Evolutionary conservation across 2,329 filamentous ascomycete genomes (phyloP), one percentile per base, ranked within the genome.

Genomic region (Pestalotiopsis sp.): DNA sequence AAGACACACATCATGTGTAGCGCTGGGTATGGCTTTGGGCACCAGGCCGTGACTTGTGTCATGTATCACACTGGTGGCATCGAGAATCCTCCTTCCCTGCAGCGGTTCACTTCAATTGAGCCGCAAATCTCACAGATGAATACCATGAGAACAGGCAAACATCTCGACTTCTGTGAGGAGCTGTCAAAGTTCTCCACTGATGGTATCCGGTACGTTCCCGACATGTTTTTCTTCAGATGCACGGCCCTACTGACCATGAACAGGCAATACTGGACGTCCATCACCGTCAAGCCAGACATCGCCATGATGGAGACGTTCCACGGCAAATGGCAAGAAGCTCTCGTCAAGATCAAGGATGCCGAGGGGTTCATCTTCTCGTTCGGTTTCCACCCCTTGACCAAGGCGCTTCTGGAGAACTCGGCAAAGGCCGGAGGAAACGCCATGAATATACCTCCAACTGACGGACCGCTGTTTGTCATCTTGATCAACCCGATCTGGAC

Each of bases 401-500:
- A 67, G 17, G 58, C 67, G 13, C 58, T 73, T 12, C 67, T 75
- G 25, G 69, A 72, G 49, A 67, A 64, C 25, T 74, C 69, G 2
- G 61, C 39, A 20, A 71, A 67, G 41, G 72, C 69, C 4, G 71
- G 74, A 7, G 69, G 72, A 1, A 74, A 74, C 58, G 69, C 71
- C 4, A 71, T 71, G 67, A 57, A 69, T 13, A 73, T 74, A 31
- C 60, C 68, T 14, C 66, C 70, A 11, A 70, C 71, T 2, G 70
- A 74, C 52, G 71, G 72, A 11, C 73, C 70, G 17, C 69, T 74
- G 12, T 72, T 74, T 20, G 63, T 74, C 3, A 36, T 73, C 11
- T 68, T 74, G 13, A 70, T 75, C 49, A 74, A 74, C 20, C 70
- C 71, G 9, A 64, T 67, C 3, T 75, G 74, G 72, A 68, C 20